Conservation (phyloP, 2,329 filamentous ascomycete genomes). For the Penicillium nordicum region DNA sequence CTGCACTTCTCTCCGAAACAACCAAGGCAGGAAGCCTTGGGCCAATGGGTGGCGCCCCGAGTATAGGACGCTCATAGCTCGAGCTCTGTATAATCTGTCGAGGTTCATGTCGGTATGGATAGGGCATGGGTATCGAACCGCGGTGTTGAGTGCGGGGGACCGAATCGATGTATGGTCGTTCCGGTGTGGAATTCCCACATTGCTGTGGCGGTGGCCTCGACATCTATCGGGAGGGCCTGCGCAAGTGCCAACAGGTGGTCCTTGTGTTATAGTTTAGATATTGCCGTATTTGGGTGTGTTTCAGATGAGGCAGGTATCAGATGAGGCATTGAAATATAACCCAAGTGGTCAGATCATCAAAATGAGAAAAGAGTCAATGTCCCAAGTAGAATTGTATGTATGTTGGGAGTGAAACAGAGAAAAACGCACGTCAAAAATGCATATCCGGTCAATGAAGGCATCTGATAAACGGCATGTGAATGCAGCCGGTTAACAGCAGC, state of each 20-base stretch:
- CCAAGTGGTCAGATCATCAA: background rate
- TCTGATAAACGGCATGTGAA: slow-evolving; percentile 19
- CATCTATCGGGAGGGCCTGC: slow-evolving; percentile 25
- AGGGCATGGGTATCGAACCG: slow-evolving; percentile 14
- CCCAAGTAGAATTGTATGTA: slow-evolving; percentile 1
- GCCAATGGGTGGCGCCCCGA: slow-evolving; percentile 8
- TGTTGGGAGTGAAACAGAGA: background rate
- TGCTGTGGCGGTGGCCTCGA: slow-evolving; percentile 30
- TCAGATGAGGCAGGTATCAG: background rate
- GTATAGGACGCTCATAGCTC: slow-evolving; percentile 18
- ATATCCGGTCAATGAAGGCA: slow-evolving; percentile 18
- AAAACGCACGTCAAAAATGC: slow-evolving; percentile 5
- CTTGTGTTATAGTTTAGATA: slow-evolving; percentile 14
- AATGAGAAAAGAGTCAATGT: background rate
- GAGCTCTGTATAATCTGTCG: slow-evolving; percentile 14
- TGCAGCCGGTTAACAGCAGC: slow-evolving; percentile 13
- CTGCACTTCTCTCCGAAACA: slow-evolving; percentile 14
- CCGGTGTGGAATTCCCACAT: slow-evolving; percentile 26
- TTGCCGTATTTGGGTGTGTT: slow-evolving; percentile 9
- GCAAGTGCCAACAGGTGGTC: slow-evolving; percentile 8
- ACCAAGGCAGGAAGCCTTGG: slow-evolving; percentile 18
- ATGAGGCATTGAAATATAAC: slow-evolving; percentile 3
- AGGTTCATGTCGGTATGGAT: slow-evolving; percentile 24
- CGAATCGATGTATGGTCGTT: slow-evolving; percentile 21
- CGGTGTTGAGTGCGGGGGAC: slow-evolving; percentile 12